Evolutionary conservation across 176 grass and related monocot genomes (phyloP), one percentile per base, ranked within the genome.

Genomic region (Rhynchospora tenuis): DNA sequence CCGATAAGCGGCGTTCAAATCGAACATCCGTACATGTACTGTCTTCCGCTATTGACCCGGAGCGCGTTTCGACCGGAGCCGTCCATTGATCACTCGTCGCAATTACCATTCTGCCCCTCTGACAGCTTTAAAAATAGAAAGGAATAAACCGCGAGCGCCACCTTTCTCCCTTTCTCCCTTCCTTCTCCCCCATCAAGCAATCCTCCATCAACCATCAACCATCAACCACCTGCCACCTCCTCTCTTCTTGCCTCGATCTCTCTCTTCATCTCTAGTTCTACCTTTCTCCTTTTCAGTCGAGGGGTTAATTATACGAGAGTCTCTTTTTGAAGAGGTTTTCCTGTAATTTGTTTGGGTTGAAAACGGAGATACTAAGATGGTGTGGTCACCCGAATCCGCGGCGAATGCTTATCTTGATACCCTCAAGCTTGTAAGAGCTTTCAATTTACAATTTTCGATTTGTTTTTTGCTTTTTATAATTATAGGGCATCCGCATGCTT

Each of bases 401-500:
- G 83, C 77, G 13, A 82, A 85, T 66, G 87, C 83, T 46, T 85
- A 85, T 56, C 83, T 89, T 10, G 83, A 89, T 57, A 89, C 75
- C 27, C 82, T 89, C 65, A 89, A 85, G 58, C 66, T 82, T 73
- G 83, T 89, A 82, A 70, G 47, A 22, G 17, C 47, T 65, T 45
- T 61, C 3, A 43, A 33, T 50, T 56, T 57, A 33, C 58, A 28
- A 28, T 86, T 6, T 48, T 60, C n/a, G 7, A 56, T 59, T 73
- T 15, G 10, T 6, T 31, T 20, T 64, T 17, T 71, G 1, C 8
- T 57, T 6, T 42, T 76, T 47, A 48, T 1, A 3, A 46, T 15
- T 64, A 13, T 46, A 73, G 22, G 28, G 28, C 29, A 67, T 12
- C 28, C 33, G 27, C 12, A 29, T 65, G 28, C 28, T 17, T 64